Conservation (phyloP, 1,284 basidiomycete species). For the Blastosporella zonata region DNA sequence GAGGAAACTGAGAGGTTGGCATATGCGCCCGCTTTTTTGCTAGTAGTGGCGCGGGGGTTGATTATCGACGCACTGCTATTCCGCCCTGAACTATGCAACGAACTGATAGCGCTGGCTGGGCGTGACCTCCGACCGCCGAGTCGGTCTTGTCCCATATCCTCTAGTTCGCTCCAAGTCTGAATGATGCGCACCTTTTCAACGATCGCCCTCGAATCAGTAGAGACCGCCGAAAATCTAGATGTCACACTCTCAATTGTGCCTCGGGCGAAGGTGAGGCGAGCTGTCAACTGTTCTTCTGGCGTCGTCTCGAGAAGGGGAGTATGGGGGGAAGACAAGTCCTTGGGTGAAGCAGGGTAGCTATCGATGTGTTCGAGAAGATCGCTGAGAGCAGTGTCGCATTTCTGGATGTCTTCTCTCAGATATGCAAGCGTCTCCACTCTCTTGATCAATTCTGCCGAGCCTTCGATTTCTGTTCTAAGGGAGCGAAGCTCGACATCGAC, state of each 20-base stretch:
- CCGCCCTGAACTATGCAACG: conserved; percentile 52
- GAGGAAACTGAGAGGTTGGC: conserved; percentile 47
- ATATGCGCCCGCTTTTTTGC: conserved; percentile 45
- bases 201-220: conserved; percentile 54
- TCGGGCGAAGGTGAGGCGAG: conserved; percentile 61
- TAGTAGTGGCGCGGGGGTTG: conserved; percentile 20
- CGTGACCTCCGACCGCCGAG: conserved; percentile 59
- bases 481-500: conserved; percentile 58
- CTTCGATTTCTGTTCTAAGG: conserved; percentile 54
- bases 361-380: conserved; percentile 81
- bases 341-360: conserved; percentile 61
- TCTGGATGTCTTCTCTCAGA: conserved; percentile 45
- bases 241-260: conserved; percentile 46
- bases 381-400: conserved; percentile 73
- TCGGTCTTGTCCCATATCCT: conserved; percentile 73
- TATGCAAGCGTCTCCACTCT: conserved; percentile 51
- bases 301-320: conserved; percentile 32
- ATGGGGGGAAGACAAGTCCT: conserved; percentile 52
- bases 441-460: conserved; percentile 46
- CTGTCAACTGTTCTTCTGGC: conserved; percentile 63
- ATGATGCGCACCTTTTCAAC: conserved; percentile 60
- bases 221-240: conserved; percentile 36
- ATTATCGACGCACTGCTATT: conserved; percentile 48
- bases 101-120: conserved; percentile 58
- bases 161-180: conserved; percentile 77